These are phyloP conservation scores for Cladosporium sp. DNA, from an alignment of 2,329 filamentous ascomycete species.

Conservation along the genomic window DNA sequence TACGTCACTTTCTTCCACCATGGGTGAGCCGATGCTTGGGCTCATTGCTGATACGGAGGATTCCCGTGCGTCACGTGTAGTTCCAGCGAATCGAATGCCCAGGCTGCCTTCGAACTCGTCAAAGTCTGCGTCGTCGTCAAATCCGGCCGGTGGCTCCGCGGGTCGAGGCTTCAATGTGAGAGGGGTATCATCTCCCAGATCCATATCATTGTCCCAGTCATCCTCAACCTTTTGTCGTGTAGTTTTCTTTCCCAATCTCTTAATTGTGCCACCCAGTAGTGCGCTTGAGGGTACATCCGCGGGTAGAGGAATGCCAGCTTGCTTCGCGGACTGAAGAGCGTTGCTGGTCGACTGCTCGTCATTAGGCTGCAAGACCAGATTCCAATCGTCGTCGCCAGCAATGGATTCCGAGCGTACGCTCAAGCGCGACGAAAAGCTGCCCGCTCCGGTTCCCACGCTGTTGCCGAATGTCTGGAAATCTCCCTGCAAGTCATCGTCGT, in stretches of 20 bases:
- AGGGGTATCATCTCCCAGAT: conserved; percentile 37
- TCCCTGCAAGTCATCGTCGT: conserved; percentile 52
- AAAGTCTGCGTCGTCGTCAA: conserved; percentile 61
- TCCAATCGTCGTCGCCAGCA: conserved; percentile 78
- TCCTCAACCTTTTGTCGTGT: conserved; percentile 43
- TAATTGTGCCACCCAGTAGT: conserved; percentile 87
- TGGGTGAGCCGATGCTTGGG: conserved; percentile 85
- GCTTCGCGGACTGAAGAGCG: conserved; percentile 81
- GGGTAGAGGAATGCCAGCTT: conserved; percentile 88
- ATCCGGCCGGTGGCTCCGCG: conserved; percentile 32
- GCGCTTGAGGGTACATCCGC: conserved; percentile 83
- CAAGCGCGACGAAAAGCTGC: conserved; percentile 69
- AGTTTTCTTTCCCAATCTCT: conserved; percentile 66
- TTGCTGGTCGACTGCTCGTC: conserved; percentile 80
- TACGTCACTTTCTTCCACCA: conserved; percentile 86
- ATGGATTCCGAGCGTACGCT: conserved; percentile 76
- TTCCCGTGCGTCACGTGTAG: conserved; percentile 74
- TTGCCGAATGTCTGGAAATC: conserved; percentile 57
- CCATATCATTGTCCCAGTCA: conserved; percentile 50
- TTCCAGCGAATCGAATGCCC: conserved; percentile 85
- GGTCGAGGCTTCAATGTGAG: conserved; percentile 40
- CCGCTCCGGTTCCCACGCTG: conserved; percentile 67
- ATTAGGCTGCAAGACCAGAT: conserved; percentile 77
- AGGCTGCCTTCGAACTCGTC: conserved; percentile 94
- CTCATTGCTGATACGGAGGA: conserved; percentile 87